Base-by-base conservation (phyloP, 2,329 filamentous ascomycete species). In the Clarireedia hainanense region DNA sequence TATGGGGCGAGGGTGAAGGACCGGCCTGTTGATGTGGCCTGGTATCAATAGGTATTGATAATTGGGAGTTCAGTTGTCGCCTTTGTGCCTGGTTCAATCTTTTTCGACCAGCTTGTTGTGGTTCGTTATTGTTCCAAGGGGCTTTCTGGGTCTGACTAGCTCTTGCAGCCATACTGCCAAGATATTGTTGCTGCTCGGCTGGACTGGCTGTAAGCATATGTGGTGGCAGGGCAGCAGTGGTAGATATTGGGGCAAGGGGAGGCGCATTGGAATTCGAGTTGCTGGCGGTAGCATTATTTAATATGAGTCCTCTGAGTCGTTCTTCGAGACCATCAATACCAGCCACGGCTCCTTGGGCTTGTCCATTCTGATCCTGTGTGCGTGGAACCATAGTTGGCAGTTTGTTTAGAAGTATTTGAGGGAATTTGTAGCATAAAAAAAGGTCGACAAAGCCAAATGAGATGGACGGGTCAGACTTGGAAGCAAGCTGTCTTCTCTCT, bases 71-170 rank as follows among this genome's bases (percentile, higher is more conserved):
- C 79, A 84, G 81, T 63, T 84, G 80, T 23, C 82, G 77, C 49
- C 82, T 75, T 62, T 85, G 80, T 1, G 82, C 81, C 64, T 86
- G 83, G 58, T 86, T 86, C 2, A 73, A 77, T 23, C 81, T 79
- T 62, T 76, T 82, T 9, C 60, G 53, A 36, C 58, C 55, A 43
- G 30, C 20, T 62, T 73, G 72, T 10, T 55, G 51, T 39, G 57
- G 48, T 37, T 47, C 42, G 37, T n/a, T 7, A 47, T 6, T 27
- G 20, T 36, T 10, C 10, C 10, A 12, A 3, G 47, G 7, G 12
- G n/a, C 37, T 52, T 70, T 74, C 20, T 50, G 43, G 20, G 48
- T 14, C 6, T n/a, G 15, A 15, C 48, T 12, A 36, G 50, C 10
- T 42, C 23, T 49, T 14, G 49, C 15, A 20, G 17, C 15, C n/a